These are phyloP conservation scores for Xylariaceae sp. DNA, from an alignment of 2,329 filamentous ascomycete genomes.

Conservation along the genomic window DNA sequence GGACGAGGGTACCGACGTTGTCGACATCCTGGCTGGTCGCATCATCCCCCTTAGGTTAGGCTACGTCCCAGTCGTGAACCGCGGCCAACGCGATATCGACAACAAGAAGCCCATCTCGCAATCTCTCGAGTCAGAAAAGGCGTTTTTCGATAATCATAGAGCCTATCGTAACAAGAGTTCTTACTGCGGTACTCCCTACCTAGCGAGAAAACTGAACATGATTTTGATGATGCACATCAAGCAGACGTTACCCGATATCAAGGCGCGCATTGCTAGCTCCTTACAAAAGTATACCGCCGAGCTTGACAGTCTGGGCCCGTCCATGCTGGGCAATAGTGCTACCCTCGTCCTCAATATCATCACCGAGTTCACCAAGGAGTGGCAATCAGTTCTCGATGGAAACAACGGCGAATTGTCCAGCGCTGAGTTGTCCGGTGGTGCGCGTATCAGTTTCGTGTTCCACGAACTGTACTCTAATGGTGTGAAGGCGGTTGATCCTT, in stretches of 20 bases:
- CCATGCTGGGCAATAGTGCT: conserved; percentile 89
- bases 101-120: conserved; percentile 92
- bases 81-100: conserved; percentile 96
- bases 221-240: conserved; percentile 99
- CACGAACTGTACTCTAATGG: conserved; percentile 97
- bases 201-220: conserved; percentile 93
- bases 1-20: conserved; percentile 97
- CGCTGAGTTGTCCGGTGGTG: conserved; percentile 89
- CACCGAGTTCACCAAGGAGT: conserved; percentile 97
- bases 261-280: conserved; percentile 89
- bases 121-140: conserved; percentile 88
- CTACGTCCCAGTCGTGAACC: conserved; percentile 96
- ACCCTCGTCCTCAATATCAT: conserved; percentile 99
- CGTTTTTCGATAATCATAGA: conserved; percentile 98
- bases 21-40: conserved; percentile 94
- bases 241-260: conserved; percentile 97
- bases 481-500: conserved; percentile 95
- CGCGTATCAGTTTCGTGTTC: conserved; percentile 98
- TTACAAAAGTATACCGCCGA: conserved; percentile 87
- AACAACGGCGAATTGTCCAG: conserved; percentile 96
- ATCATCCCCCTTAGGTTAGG: conserved; percentile 93
- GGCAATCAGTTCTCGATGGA: conserved; percentile 90
- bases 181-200: conserved; percentile 96
- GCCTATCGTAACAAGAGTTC: conserved; percentile 97
- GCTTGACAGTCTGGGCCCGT: conserved; percentile 78